A percentile compares a stretch with the other conserved stretches of the same genome.
Conservation (phyloP, 2,329 filamentous ascomycete species). For the Diaporthe velutina region DNA sequence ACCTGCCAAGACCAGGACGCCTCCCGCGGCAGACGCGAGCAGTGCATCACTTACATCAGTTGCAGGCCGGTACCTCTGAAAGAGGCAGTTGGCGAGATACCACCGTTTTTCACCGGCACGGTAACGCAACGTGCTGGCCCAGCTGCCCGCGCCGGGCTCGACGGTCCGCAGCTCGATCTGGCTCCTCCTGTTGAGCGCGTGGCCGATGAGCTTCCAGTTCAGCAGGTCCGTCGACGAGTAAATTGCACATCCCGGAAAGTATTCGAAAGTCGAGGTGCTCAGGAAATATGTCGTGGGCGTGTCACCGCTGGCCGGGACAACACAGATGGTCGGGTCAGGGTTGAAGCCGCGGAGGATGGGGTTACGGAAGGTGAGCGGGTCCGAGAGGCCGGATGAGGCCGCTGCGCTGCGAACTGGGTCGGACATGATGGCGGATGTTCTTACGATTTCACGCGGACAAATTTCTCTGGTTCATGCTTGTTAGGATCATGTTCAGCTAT, state of each 20-base stretch:
- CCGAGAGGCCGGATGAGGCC: neutral
- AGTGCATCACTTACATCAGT: conserved; percentile 43
- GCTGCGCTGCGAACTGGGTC: neutral
- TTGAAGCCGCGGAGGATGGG: conserved; percentile 72
- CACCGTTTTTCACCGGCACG: conserved; percentile 53
- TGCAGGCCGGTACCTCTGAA: conserved; percentile 57
- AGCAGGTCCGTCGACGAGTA: conserved; percentile 68
- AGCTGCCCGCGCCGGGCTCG: conserved; percentile 64
- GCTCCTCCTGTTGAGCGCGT: conserved; percentile 62
- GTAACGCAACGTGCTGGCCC: conserved; percentile 62
- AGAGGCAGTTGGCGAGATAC: conserved; percentile 61
- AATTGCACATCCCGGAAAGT: conserved; percentile 71
- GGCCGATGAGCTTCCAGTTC: conserved; percentile 65
- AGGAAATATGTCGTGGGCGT: conserved; percentile 63
- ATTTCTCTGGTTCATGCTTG: neutral
- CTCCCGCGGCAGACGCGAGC: too few relatives aligned
- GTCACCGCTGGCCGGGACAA: conserved; percentile 49
- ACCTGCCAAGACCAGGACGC: too few relatives aligned
- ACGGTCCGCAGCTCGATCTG: conserved; percentile 66
- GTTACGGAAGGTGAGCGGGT: conserved; percentile 52
- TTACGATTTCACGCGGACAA: neutral
- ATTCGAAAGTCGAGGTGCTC: conserved; percentile 73
- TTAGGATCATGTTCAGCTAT: neutral
- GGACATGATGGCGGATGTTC: neutral
- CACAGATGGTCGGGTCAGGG: conserved; percentile 67